Evolutionary conservation across 495 filamentous ascomycete species (phyloP).

Genomic region (Sporormia fimetaria): DNA sequence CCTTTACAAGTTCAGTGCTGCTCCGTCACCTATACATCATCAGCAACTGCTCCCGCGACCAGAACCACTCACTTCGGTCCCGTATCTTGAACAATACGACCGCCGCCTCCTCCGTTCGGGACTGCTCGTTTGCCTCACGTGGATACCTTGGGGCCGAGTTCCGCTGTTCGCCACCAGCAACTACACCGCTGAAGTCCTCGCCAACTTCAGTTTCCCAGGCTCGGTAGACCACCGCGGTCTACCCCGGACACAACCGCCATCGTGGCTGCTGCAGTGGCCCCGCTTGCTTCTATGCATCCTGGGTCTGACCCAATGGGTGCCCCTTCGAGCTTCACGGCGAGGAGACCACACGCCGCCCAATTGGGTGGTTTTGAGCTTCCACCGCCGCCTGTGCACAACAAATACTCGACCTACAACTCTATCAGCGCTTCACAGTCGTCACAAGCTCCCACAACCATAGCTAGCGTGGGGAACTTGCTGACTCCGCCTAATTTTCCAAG

Average conservation of each 20-base stretch:
- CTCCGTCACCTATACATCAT: constrained; percentile 17
- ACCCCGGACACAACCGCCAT: constrained; percentile 30
- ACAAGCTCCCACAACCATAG: constrained; percentile 31
- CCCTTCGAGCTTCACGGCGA: constrained; percentile 32
- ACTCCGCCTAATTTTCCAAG: constrained; percentile 52
- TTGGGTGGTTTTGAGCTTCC: constrained; percentile 34
- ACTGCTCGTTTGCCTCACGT: constrained; percentile 23
- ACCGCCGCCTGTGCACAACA: constrained; percentile 33
- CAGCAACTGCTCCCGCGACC: constrained; percentile 22
- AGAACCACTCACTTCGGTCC: constrained; percentile 5
- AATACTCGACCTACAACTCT: constrained; percentile 37
- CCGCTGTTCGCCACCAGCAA: constrained; percentile 19
- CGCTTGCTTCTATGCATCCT: constrained; percentile 34
- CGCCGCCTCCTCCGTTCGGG: constrained; percentile 25
- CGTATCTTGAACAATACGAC: constrained; percentile 14
- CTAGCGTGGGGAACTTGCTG: constrained; percentile 50
- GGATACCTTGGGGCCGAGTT: constrained; percentile 24
- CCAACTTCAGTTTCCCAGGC: constrained; percentile 25
- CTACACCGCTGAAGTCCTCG: constrained; percentile 21
- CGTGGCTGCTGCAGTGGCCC: constrained; percentile 37
- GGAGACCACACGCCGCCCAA: constrained; percentile 33
- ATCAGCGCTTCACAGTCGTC: constrained; percentile 37
- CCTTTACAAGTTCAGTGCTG: constrained; percentile 18
- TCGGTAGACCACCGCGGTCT: constrained; percentile 23
- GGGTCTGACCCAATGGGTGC: constrained; percentile 34